phyloP scores from a whole-genome alignment of 306 rosid genomes.

The Trifolium fragiferum region DNA sequence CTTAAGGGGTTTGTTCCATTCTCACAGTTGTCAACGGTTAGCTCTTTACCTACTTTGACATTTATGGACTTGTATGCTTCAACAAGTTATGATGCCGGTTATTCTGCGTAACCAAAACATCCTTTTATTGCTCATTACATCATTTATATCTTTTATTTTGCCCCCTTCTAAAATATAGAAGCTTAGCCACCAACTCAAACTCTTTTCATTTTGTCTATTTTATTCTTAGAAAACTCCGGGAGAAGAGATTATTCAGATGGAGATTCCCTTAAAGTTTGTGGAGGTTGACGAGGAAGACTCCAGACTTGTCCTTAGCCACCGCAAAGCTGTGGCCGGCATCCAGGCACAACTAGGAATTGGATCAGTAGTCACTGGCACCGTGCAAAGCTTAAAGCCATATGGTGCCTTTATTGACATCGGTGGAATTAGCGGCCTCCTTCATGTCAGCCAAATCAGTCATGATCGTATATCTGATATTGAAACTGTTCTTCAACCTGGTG shows the following conservation, averaged over 20 bases:
- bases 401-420: constrained; percentile 98
- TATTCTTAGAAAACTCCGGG: constrained; percentile 68
- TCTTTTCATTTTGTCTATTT: constrained; percentile 22
- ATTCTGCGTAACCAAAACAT: constrained; percentile 19
- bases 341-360: constrained; percentile 98
- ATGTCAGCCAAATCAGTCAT: constrained; percentile 98
- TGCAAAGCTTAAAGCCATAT: constrained; percentile 92
- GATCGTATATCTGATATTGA: constrained; percentile 89
- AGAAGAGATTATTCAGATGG: constrained; percentile 86
- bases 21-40: constrained; percentile 92
- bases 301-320: constrained; percentile 92
- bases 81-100: constrained; percentile 22
- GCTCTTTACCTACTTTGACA: constrained; percentile 44
- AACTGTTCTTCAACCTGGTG: constrained; percentile 95
- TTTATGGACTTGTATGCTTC: constrained; percentile 33
- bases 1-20: constrained; percentile 95
- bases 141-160: constrained; percentile 13
- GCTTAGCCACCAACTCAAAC: constrained; percentile 17
- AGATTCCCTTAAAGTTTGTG: constrained; percentile 91
- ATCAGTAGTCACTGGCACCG: constrained; percentile 89
- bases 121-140: constrained; percentile 7
- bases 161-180: background rate
- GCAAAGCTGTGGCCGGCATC: constrained; percentile 94
- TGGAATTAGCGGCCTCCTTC: constrained; percentile 97
- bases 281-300: constrained; percentile 96